phyloP scores from a whole-genome alignment of 371 early-diverging fungal genomes.

The Racocetra persica region DNA sequence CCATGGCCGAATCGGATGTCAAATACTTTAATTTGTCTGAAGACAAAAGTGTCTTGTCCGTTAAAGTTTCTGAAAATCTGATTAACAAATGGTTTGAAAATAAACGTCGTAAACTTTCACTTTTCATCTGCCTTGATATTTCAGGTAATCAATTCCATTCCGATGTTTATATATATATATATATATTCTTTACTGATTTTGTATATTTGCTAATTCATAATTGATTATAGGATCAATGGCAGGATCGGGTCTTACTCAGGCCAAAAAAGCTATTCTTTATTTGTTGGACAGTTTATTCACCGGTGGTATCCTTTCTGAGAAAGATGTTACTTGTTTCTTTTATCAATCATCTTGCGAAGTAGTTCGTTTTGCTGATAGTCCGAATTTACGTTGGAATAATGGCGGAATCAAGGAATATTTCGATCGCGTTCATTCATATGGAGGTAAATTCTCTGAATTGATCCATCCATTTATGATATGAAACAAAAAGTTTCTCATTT shows the following conservation, averaged over 20 bases:
- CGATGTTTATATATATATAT: background rate
- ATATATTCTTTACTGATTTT: background rate
- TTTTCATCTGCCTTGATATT: slow-evolving; percentile 37
- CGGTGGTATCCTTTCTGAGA: background rate
- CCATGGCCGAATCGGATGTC: too few species aligned
- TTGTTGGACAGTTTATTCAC: slow-evolving; percentile 22
- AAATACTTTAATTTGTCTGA: background rate
- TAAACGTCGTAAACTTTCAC: background rate
- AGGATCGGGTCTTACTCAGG: slow-evolving; percentile 31
- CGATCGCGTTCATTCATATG: background rate
- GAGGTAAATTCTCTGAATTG: slow-evolving; percentile 26
- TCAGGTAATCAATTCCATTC: slow-evolving; percentile 20
- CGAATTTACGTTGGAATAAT: slow-evolving; percentile 30
- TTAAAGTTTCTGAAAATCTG: slow-evolving; percentile 16
- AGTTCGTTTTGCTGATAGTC: slow-evolving; percentile 24
- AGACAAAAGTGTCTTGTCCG: slow-evolving; percentile 25
- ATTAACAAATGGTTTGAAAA: slow-evolving; percentile 37
- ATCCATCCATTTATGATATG: background rate
- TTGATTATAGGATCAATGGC: slow-evolving; percentile 30
- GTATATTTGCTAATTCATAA: background rate
- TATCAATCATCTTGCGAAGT: slow-evolving; percentile 37
- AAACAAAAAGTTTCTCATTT: background rate
- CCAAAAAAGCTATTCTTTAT: slow-evolving; percentile 29
- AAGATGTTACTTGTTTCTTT: slow-evolving; percentile 41
- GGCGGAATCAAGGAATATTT: slow-evolving; percentile 26